Evolutionary conservation across 108 stramenopile species (phyloP), one percentile per base, ranked within the genome.

Genomic region (Pseudonitzschia multiseries): DNA sequence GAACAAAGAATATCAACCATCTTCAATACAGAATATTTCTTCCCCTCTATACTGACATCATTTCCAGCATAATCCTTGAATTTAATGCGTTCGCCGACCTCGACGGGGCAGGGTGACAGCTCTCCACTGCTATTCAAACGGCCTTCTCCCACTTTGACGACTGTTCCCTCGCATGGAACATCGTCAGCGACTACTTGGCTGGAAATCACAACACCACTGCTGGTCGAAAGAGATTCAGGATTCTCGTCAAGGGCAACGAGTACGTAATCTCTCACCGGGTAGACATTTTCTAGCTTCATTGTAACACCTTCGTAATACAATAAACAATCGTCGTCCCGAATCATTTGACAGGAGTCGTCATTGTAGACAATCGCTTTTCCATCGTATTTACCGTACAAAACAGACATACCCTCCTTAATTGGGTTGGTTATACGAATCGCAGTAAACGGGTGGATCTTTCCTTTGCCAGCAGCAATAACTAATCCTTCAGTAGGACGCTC

Each of bases 31-130:
- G 85, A 79, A 74, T 95, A 97, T 41, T 88, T 79, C 65, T 92
- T 85, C 0, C 96, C 95, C 57, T 94, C 87, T 69, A 98, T 88
- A 76, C 83, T 92, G 20, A 98, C 89, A 70, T 94, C 95, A 66
- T 92, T 94, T 66, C 96, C 96, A 42, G 96, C 93, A 78, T 95
- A 97, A 65, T 97, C 96, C 73, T 87, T 88, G 75, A 98, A 98
- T 79, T 97, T 96, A 54, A 98, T 94, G 29, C 72, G 66, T 68
- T 98, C 96, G 28, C 98, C 98, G 6, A 83, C 81, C 68, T 85
- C 69, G 26, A 93, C 88, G 22, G 87, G 92, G 29, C 83, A 73
- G 0, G 78, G 40, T 24, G 88, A 84, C 41, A 94, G 81, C 69
- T 93, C 72, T 14, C 98, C 98, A 42, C 74, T 93, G 43, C 84